phyloP scores from a whole-genome alignment of 164 flowering plant genomes.

The Macadamia integrifolia region DNA sequence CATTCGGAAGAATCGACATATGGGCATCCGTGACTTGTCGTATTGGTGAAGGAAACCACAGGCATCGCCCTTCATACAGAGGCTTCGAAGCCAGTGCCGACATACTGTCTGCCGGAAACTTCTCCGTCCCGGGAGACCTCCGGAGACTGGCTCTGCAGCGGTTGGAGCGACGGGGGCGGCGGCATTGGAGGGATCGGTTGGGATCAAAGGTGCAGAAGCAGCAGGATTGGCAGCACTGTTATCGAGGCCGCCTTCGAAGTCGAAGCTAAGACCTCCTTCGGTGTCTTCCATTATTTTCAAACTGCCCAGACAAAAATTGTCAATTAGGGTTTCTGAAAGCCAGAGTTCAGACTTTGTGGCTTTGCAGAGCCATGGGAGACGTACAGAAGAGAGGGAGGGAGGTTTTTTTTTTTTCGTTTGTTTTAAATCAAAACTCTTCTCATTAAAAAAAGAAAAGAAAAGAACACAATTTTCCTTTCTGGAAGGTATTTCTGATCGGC shows the following conservation, averaged over 20 bases:
- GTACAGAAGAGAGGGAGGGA: not conserved
- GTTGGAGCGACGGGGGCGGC: conserved; percentile 16
- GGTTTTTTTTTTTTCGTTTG: too few species aligned
- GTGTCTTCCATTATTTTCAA: conserved; percentile 58
- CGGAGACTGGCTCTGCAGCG: conserved; percentile 8
- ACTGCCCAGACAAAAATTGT: too few species aligned
- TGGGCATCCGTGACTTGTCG: conserved; percentile 93
- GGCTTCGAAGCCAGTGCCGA: conserved; percentile 94
- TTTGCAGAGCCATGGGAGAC: not conserved
- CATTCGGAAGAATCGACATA: conserved; percentile 80
- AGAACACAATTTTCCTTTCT: too few species aligned
- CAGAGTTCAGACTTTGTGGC: not conserved
- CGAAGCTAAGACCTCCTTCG: conserved; percentile 89
- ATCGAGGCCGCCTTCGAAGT: conserved; percentile 95
- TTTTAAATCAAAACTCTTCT: too few species aligned
- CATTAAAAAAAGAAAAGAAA: too few species aligned
- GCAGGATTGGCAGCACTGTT: conserved; percentile 45
- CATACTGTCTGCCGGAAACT: conserved; percentile 98
- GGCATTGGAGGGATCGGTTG: conserved; percentile 29
- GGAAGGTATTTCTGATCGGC: too few species aligned
- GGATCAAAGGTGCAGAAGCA: conserved; percentile 39
- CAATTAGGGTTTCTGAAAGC: conserved; percentile 3
- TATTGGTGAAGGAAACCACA: conserved; percentile 98
- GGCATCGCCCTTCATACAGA: conserved; percentile 99
- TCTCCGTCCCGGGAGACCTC: conserved; percentile 31